Evolutionary conservation across 805 yeast species (phyloP), one percentile per base, ranked within the genome.

Genomic region (Saturnispora hagleri): DNA sequence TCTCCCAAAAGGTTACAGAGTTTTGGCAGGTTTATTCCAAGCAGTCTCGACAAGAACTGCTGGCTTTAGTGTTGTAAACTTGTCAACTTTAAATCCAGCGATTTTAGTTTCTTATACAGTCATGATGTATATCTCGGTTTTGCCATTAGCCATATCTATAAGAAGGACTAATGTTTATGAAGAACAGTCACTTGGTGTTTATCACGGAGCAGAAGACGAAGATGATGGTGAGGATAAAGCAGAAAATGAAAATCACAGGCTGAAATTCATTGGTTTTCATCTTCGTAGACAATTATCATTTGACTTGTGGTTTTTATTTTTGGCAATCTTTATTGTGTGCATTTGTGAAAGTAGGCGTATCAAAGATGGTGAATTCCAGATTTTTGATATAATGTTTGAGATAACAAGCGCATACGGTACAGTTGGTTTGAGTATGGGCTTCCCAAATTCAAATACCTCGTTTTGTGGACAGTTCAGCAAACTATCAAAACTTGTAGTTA

Each of bases 151-250:
- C 33, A 93, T 93, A 57, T 88, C 97, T 38, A 89, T 93, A 56
- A 81, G 99, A 70, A 79, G 97, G 66, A 93, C 99, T 18, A 93
- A 93, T 65, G 99, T 93, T 51, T 93, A 93, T 69, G 99, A 93
- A 65, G 99, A 93, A 62, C 98, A 89, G 64, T 86, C 97, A 0
- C 70, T 93, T 52, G 99, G 99, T n/a, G 77, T 89, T n/a, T 90
- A 87, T 62, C 44, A 58, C 13, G 62, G 64, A 26, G 54, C 52
- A 8, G 60, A 57, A 7, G 56, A 58, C 1, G 62, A 70, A 15
- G 75, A 70, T n/a, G 67, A 67, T 8, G 51, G 46, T 6, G 64
- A 64, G 3, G 66, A 62, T 3, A 17, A 73, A 70, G 40, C 20
- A 2, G 6, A 58, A 61, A 4, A 73, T 75, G 17, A 72, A 70